A percentile compares a stretch with the other conserved stretches of the same genome.
Conservation (phyloP, 179 eudicot genomes). For the Vitellaria paradoxa region DNA sequence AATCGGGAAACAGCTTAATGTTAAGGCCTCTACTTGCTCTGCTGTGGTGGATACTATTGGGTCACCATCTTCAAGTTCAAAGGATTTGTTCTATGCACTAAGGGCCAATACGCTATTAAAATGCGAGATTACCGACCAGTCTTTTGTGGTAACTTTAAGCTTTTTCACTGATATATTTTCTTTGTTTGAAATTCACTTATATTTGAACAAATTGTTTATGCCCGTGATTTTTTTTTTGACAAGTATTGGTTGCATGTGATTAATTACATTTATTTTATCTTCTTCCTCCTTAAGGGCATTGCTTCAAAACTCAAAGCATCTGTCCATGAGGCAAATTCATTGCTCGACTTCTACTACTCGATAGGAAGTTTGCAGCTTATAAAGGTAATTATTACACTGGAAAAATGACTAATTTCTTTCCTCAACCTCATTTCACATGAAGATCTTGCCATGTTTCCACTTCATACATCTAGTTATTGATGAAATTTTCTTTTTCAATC, state of each 20-base stretch:
- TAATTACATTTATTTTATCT: background rate
- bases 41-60: slow-evolving; percentile 47
- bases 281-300: slow-evolving; percentile 41
- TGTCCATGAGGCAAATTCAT: slow-evolving; percentile 44
- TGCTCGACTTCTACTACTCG: slow-evolving; percentile 70
- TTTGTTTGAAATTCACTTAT: too few relatives aligned
- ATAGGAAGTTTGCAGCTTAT: slow-evolving; percentile 65
- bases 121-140: slow-evolving; percentile 49
- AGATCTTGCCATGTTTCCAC: slow-evolving; percentile 5
- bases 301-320: slow-evolving; percentile 62
- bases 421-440: background rate
- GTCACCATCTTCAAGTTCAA: slow-evolving; percentile 51
- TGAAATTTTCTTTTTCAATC: too few relatives aligned
- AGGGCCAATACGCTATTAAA: slow-evolving; percentile 55
- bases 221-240: too few relatives aligned
- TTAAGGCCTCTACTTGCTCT: slow-evolving; percentile 49
- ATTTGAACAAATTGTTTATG: too few relatives aligned
- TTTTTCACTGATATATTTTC: background rate
- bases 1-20: slow-evolving; percentile 43
- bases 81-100: slow-evolving; percentile 70
- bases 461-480: background rate
- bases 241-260: too few relatives aligned
- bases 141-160: slow-evolving; percentile 44
- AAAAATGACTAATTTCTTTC: background rate
- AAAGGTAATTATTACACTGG: slow-evolving; percentile 49